Base-by-base conservation (phyloP, 2,329 filamentous ascomycete species). In the Phyllosticta citrichinensis region DNA sequence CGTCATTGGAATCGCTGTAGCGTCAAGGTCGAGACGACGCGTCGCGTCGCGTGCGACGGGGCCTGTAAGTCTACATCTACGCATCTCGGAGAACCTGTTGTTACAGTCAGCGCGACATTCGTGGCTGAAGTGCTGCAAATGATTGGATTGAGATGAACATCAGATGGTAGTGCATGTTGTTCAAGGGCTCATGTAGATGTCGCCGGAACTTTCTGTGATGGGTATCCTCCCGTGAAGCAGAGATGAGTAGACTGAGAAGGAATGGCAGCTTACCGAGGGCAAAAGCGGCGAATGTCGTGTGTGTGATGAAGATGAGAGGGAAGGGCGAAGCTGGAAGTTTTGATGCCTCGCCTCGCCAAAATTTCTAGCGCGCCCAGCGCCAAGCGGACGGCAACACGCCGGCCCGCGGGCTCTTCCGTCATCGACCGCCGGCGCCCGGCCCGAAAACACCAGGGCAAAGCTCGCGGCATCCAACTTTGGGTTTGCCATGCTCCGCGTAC, bases 161-260 rank as follows among this genome's bases (percentile, higher is more conserved):
- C 73, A 83, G 81, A 82, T 81, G 81, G 81, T 83, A 76, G 76
- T 83, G 81, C 81, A 83, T 83, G 81, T 83, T 77, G 80, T 80
- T 77, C 66, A 66, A 72, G 75, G 79, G 79, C 80, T 80, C 81
- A 81, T 77, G 71, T 70, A 67, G 69, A 70, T 71, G 75, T 83
- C 79, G 75, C 80, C 77, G 73, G 76, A 80, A 81, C 78, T 72
- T 70, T 72, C 77, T 79, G 78, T 78, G 75, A 74, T 75, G 72
- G 73, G 70, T 79, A 79, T 80, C 79, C 72, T 81, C 79, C 80
- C 80, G 66, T 65, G 68, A 70, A 68, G 27, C 20, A 12, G 57
- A 47, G 5, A 50, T 63, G 47, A 12, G 52, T 50, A 50, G 40
- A 33, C 24, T 22, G 22, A 22, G 22, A 56, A 54, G 19, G n/a